Conservation (phyloP, 352 stramenopile species). For the Pythium grandisporangium region DNA sequence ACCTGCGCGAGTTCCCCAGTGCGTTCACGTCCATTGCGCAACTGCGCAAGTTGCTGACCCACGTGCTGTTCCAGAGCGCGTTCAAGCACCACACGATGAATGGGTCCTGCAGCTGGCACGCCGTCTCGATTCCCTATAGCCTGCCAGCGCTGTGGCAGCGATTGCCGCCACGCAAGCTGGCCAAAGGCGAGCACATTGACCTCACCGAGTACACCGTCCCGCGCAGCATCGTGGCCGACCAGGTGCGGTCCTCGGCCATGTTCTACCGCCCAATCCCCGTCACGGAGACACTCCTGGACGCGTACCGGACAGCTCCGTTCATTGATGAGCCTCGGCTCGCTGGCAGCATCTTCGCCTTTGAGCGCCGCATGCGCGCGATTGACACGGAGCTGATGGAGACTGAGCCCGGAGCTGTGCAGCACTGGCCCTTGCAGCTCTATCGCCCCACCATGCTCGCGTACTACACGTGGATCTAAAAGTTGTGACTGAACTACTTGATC, state of each 20-base stretch:
- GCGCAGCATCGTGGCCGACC: constrained; percentile 4
- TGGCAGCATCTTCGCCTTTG: constrained; percentile 8
- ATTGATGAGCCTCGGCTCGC: constrained; percentile 6
- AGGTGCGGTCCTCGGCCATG: constrained; percentile 2
- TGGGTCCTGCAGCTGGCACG: constrained; percentile 7
- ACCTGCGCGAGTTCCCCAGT: constrained; percentile 6
- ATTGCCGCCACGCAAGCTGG: constrained; percentile 7
- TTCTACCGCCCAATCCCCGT: constrained; percentile 10
- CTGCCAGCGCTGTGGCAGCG: constrained; percentile 5
- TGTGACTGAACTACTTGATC: too few relatives aligned
- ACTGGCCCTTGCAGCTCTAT: constrained; percentile 9
- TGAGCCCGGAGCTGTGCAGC: constrained; percentile 4
- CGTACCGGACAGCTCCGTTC: constrained; percentile 9
- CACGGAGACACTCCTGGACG: constrained; percentile 8
- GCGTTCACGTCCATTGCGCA: neutral
- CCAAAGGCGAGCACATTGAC: neutral
- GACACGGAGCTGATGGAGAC: constrained; percentile 8
- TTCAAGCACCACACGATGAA: constrained; percentile 16
- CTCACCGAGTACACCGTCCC: constrained; percentile 4
- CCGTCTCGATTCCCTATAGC: constrained; percentile 5
- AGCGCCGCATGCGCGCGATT: constrained; percentile 6
- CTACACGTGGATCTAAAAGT: constrained; percentile 12
- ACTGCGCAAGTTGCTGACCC: constrained; percentile 6
- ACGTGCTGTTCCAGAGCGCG: constrained; percentile 8
- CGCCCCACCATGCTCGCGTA: constrained; percentile 10